A percentile compares a stretch with the other conserved stretches of the same genome.
phyloP scores from a whole-genome alignment of 129 eudicot genomes.

The Artemisia tridentata region DNA sequence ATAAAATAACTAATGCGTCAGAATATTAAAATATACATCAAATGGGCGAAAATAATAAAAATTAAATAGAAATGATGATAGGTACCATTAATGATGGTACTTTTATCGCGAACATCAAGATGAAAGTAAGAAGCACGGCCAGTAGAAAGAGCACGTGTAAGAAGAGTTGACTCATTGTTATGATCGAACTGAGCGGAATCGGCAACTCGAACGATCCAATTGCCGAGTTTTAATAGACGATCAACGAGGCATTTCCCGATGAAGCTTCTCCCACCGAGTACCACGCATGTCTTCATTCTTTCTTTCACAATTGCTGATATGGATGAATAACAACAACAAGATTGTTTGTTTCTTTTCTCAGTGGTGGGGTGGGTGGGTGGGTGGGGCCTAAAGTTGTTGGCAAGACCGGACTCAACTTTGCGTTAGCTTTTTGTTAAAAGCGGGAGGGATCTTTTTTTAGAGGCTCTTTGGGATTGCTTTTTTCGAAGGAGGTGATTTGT shows the following conservation, averaged over 20 bases:
- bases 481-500: too few relatives aligned
- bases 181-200: conserved; percentile 53
- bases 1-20: not conserved
- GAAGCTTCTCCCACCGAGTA: conserved; percentile 71
- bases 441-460: too few relatives aligned
- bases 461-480: too few relatives aligned
- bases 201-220: conserved; percentile 85
- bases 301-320: too few relatives aligned
- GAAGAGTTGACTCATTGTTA: conserved; percentile 37
- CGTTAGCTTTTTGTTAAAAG: too few relatives aligned
- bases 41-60: too few relatives aligned
- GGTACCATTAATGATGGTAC: conserved; percentile 46
- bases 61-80: not conserved
- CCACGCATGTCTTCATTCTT: conserved; percentile 46
- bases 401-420: too few relatives aligned
- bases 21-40: too few relatives aligned
- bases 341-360: too few relatives aligned
- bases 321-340: too few relatives aligned
- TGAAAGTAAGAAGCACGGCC: conserved; percentile 72
- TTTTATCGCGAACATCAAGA: conserved; percentile 56
- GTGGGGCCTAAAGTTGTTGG: too few relatives aligned
- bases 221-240: conserved; percentile 52
- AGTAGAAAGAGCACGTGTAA: conserved; percentile 50
- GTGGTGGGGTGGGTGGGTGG: too few relatives aligned
- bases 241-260: conserved; percentile 67